These are phyloP conservation scores for Leucosporidium yakuticum DNA, from an alignment of 768 basidiomycete species.

Conservation along the genomic window DNA sequence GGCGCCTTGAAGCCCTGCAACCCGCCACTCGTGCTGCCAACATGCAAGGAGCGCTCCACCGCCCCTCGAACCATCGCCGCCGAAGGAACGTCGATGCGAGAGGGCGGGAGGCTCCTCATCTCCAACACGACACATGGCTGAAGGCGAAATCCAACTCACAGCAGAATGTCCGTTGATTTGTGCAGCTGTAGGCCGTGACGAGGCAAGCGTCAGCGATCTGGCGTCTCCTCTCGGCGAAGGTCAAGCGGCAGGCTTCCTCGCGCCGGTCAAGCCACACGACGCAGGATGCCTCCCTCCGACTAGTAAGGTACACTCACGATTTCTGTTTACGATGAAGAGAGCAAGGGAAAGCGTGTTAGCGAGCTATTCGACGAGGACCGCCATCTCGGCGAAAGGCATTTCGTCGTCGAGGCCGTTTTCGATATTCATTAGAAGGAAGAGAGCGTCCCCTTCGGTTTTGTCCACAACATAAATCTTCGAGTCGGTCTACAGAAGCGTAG, in stretches of 20 bases:
- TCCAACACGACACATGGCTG: background rate
- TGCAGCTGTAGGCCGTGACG: slow-evolving; percentile 69
- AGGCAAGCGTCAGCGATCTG: background rate
- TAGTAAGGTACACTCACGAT: too few relatives aligned
- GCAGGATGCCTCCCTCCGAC: too few relatives aligned
- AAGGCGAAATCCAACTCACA: background rate
- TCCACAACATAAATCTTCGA: background rate
- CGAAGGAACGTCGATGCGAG: too few relatives aligned
- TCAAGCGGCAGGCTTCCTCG: too few relatives aligned
- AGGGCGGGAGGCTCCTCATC: too few relatives aligned
- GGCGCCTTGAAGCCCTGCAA: too few relatives aligned
- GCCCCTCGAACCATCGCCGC: background rate
- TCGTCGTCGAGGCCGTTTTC: background rate
- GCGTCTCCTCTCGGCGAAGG: background rate
- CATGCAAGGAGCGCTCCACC: too few relatives aligned
- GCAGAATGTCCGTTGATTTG: slow-evolving; percentile 59
- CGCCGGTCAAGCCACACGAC: too few relatives aligned
- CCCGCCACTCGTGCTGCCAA: too few relatives aligned
- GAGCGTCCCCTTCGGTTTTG: too few relatives aligned
- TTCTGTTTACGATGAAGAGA: background rate
- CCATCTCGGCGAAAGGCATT: background rate
- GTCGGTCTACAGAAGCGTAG: background rate
- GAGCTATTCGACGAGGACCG: too few relatives aligned
- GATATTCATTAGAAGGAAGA: background rate
- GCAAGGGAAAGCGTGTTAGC: background rate